These are phyloP conservation scores for Sambucus nigra DNA, from an alignment of 129 eudicot genomes.

Conservation along the genomic window DNA sequence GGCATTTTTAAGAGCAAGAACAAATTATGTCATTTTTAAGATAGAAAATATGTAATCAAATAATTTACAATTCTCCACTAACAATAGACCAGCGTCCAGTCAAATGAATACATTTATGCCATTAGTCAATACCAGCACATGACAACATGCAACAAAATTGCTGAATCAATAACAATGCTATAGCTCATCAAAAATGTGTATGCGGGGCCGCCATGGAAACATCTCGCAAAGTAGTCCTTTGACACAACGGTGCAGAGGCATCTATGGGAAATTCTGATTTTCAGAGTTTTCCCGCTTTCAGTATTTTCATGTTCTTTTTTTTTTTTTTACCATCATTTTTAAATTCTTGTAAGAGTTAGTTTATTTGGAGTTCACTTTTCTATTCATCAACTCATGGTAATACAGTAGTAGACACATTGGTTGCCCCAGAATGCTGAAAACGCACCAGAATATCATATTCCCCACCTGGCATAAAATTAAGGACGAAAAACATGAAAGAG, in stretches of 20 bases:
- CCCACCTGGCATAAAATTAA: slow-evolving; percentile 52
- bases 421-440: slow-evolving; percentile 76
- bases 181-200: neutral
- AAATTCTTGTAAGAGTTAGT: neutral
- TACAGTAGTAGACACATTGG: slow-evolving; percentile 79
- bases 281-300: neutral
- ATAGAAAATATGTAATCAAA: no score
- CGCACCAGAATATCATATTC: slow-evolving; percentile 92
- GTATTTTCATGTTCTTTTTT: no score
- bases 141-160: neutral
- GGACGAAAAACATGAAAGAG: neutral
- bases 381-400: slow-evolving; percentile 84
- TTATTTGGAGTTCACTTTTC: slow-evolving; percentile 35
- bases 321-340: no score
- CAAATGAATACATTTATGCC: neutral
- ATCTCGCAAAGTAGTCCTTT: neutral
- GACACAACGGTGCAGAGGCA: neutral
- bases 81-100: no score
- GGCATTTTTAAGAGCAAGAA: no score
- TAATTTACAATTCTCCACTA: no score
- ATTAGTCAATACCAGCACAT: no score
- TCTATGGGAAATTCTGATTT: neutral
- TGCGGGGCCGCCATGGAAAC: neutral
- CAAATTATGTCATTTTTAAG: no score
- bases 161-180: neutral